Percentiles rank a stretch among this genome's conserved stretches.
phyloP scores from a whole-genome alignment of 2,329 filamentous ascomycete genomes.

The Biscogniauxia marginata region DNA sequence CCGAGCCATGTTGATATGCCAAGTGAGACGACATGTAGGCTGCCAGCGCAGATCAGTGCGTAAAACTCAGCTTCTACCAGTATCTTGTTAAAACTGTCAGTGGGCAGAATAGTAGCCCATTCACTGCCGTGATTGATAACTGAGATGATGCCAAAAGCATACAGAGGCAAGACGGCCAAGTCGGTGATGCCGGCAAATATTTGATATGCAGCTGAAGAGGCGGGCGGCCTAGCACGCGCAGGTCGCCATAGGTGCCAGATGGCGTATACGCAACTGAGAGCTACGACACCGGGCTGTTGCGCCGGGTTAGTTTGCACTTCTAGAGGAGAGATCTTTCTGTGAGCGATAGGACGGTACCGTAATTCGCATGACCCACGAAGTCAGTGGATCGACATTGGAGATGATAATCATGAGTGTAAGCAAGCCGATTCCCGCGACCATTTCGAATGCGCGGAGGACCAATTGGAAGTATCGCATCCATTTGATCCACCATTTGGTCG shows the following conservation, averaged over 20 bases:
- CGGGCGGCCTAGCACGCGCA: slow-evolving; percentile 69
- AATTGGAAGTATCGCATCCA: slow-evolving; percentile 69
- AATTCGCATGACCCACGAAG: slow-evolving; percentile 74
- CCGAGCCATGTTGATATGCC: slow-evolving; percentile 72
- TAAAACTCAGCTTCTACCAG: slow-evolving; percentile 70
- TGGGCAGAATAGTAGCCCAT: slow-evolving; percentile 69
- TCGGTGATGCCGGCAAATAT: slow-evolving; percentile 78
- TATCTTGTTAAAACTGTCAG: slow-evolving; percentile 53
- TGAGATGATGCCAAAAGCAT: slow-evolving; percentile 52
- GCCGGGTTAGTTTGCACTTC: slow-evolving; percentile 18
- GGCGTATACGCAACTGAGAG: slow-evolving; percentile 71
- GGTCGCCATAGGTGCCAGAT: slow-evolving; percentile 77
- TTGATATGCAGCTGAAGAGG: slow-evolving; percentile 84
- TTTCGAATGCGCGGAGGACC: slow-evolving; percentile 61
- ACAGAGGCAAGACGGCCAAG: slow-evolving; percentile 53
- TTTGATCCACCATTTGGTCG: slow-evolving; percentile 70
- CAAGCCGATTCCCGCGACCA: slow-evolving; percentile 68
- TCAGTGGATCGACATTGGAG: slow-evolving; percentile 59
- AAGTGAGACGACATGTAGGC: slow-evolving; percentile 69
- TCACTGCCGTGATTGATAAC: slow-evolving; percentile 41
- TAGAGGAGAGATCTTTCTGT: not conserved
- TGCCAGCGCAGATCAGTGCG: slow-evolving; percentile 60
- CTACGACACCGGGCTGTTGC: slow-evolving; percentile 69
- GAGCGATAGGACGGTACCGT: slow-evolving; percentile 50
- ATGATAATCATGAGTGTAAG: slow-evolving; percentile 77